These are phyloP conservation scores for Lichtheimia ramosa DNA, from an alignment of 371 early-diverging fungal species.

Conservation along the genomic window DNA sequence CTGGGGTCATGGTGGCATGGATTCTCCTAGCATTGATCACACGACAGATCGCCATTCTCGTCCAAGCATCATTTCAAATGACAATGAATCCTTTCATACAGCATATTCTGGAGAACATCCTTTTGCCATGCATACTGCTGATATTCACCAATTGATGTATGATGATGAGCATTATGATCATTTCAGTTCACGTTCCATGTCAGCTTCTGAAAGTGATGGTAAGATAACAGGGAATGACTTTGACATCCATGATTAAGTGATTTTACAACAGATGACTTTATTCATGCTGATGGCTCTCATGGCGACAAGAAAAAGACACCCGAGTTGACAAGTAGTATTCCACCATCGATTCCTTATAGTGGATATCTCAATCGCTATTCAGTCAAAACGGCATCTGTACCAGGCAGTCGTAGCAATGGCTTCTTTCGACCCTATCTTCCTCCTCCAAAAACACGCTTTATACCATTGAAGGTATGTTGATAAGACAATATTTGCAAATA, in stretches of 20 bases:
- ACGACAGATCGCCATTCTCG: slow-evolving; percentile 14
- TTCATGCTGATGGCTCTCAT: background rate
- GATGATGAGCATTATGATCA: slow-evolving; percentile 14
- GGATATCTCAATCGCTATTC: slow-evolving; percentile 61
- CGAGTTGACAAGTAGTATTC: slow-evolving; percentile 24
- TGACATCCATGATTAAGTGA: background rate
- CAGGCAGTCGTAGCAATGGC: slow-evolving; percentile 13
- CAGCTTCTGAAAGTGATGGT: slow-evolving; percentile 23
- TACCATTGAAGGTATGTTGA: slow-evolving; percentile 31
- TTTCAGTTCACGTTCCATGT: slow-evolving; percentile 14
- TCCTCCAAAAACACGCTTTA: slow-evolving; percentile 45
- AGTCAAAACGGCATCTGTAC: slow-evolving; percentile 34
- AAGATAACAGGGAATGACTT: background rate
- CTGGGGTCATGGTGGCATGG: slow-evolving; percentile 11
- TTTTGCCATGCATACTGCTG: background rate
- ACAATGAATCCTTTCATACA: slow-evolving; percentile 46
- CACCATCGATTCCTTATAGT: slow-evolving; percentile 72
- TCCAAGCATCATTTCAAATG: slow-evolving; percentile 24
- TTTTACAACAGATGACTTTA: too few species aligned
- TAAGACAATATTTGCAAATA: too few species aligned
- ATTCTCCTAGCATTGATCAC: background rate
- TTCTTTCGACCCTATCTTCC: slow-evolving; percentile 57
- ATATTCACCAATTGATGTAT: slow-evolving; percentile 3
- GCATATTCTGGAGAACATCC: slow-evolving; percentile 19
- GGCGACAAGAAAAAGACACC: background rate